Base-by-base conservation (phyloP, 106 monocot genomes). In the Apostasia ramifera region DNA sequence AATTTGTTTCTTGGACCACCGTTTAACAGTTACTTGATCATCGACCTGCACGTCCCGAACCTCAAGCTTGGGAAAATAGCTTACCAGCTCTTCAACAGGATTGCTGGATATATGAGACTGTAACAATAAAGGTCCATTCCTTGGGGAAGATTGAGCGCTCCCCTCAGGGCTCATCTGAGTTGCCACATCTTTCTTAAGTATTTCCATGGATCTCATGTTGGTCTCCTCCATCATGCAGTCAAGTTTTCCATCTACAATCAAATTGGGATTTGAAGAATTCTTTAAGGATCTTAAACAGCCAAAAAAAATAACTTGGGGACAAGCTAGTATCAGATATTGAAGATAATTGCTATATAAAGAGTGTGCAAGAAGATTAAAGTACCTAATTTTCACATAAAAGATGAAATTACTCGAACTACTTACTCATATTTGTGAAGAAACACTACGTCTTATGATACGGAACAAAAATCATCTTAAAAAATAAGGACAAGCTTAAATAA, bases 1-100 rank as follows among this genome's bases (percentile, higher is more conserved):
- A 4, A 78, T 75, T 55, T 95, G 81, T 67, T 84, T 86, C 81
- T 92, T 89, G 40, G 85, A 81, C 88, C 91, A 90, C 65, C 90
- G 78, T 8, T 85, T 91, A 49, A 89, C 70, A 54, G 91, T 95
- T 8, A 91, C 91, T 11, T 70, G 76, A 68, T 89, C 89, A 76
- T 92, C 95, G 10, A 95, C 84, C 59, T 92, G 82, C 41, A 95
- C 88, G 71, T 95, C 95, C 55, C 86, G 84, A 12, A 95, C 74
- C 59, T 91, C 91, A 55, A 86, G 13, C 72, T 84, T 92, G 2
- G 83, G 63, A 40, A 78, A 73, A 71, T 78, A 76, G 54, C 77
- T 70, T 5, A 81, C 80, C 66, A 79, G 45, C 63, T 90, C 83
- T 60, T 70, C 74, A 56, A 81, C 75, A 15, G 69, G 68, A 75